Percentiles rank a stretch among this genome's conserved stretches.
Evolutionary conservation across 768 basidiomycete species (phyloP).

Genomic region (Gloeopeniophorella convolvens): DNA sequence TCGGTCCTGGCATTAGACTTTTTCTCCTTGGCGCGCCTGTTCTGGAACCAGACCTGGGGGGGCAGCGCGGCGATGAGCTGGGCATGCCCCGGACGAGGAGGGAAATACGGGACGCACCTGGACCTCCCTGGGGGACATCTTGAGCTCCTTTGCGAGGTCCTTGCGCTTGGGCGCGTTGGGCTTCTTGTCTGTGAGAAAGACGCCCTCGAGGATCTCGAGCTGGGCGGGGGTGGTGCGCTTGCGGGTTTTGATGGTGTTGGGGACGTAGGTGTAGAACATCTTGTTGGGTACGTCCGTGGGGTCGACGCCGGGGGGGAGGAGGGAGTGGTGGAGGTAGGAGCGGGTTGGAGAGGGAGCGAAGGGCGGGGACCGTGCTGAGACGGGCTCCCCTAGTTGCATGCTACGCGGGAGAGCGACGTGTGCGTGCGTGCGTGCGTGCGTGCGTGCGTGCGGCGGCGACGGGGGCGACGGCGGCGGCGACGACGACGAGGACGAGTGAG

Average conservation of each 20-base stretch:
- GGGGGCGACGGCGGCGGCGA: too few relatives aligned
- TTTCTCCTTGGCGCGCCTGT: conserved; percentile 85
- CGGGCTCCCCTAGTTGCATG: too few relatives aligned
- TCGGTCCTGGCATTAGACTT: conserved; percentile 25
- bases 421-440: too few relatives aligned
- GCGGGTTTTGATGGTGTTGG: conserved; percentile 91
- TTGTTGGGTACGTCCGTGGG: conserved; percentile 70
- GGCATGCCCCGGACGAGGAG: not conserved
- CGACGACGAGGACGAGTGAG: too few relatives aligned
- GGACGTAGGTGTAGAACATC: conserved; percentile 82
- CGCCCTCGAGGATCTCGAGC: conserved; percentile 80
- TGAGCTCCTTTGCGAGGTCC: conserved; percentile 71
- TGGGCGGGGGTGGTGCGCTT: conserved; percentile 85
- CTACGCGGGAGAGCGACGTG: too few relatives aligned
- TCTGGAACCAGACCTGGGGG: conserved; percentile 84
- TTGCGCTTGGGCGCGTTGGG: conserved; percentile 79
- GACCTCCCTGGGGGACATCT: conserved; percentile 92
- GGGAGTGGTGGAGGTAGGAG: conserved; percentile 40
- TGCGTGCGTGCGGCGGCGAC: too few relatives aligned
- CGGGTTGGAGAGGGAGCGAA: conserved; percentile 10
- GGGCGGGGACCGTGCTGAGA: too few relatives aligned
- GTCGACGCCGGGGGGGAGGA: conserved; percentile 50
- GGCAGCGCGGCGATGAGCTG: conserved; percentile 2
- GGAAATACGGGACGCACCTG: conserved; percentile 53
- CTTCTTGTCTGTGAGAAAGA: conserved; percentile 87